Base-by-base conservation (phyloP, 768 basidiomycete genomes). In the Tylopilus felleus region DNA sequence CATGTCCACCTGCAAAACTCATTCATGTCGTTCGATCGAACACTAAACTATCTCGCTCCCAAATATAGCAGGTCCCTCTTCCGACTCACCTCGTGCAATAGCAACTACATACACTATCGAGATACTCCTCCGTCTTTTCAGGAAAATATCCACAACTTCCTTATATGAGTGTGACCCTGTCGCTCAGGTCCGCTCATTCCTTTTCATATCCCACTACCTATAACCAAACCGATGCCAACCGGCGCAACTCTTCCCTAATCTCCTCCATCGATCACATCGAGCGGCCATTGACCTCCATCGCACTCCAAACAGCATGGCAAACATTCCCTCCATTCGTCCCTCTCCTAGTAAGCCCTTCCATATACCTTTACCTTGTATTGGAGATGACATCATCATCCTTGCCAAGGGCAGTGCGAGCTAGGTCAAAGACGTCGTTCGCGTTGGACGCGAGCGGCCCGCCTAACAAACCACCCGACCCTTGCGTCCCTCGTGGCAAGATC, bases 1-100 rank as follows among this genome's bases (percentile, higher is more conserved):
- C 35, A 42, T 8, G 4, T 43, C 54, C 58, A 25, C 51, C 63
- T 42, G 8, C 51, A 65, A 43, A 54, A 56, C 63, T 52, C 64
- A 53, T 60, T 63, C 55, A 51, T 53, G 4, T 45, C 27, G 14
- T 12, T 45, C 47, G 51, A 63, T 61, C 52, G 49, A 45, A 19
- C 21, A 21, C 10, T 27, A 42, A 49, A 17, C 47, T 39, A 48
- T 41, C 29, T 36, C 10, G 6, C 9, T 35, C 8, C 43, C 16
- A 41, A 33, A 38, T 39, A 0, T 5, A 49, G 28, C 29, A 40
- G 13, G 16, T 10, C 8, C 13, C 19, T 29, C 42, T 47, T 43
- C 17, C 46, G 27, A 38, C n/a, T 40, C 42, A 23, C 29, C 23
- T 21, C 28, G 39, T 51, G 42, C 28, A 35, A 7, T 19, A 33